phyloP scores from a whole-genome alignment of 2,329 filamentous ascomycete genomes.

The Westerdykella ornata region DNA sequence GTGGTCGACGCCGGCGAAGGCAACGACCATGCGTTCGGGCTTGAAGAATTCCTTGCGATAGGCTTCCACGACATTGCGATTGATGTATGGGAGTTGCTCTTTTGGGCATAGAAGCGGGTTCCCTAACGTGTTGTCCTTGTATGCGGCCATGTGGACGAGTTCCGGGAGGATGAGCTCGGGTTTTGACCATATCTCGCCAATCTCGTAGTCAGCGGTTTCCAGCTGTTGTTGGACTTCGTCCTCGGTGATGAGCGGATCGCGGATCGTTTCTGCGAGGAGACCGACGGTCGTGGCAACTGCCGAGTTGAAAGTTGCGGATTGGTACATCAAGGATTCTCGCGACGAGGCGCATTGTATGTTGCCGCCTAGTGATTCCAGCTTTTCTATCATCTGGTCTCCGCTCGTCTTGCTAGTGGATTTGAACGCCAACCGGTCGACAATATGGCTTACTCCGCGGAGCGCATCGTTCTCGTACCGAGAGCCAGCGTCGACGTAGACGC shows the following conservation, averaged over 20 bases:
- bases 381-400: slow-evolving; percentile 79
- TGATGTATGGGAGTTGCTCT: slow-evolving; percentile 70
- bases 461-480: slow-evolving; percentile 86
- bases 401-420: slow-evolving; percentile 69
- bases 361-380: slow-evolving; percentile 80
- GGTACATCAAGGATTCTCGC: slow-evolving; percentile 96
- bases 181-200: slow-evolving; percentile 95
- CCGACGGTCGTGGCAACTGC: slow-evolving; percentile 76
- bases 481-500: slow-evolving; percentile 91
- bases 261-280: slow-evolving; percentile 87
- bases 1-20: slow-evolving; percentile 88
- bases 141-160: slow-evolving; percentile 89
- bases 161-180: slow-evolving; percentile 93
- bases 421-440: slow-evolving; percentile 92
- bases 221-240: slow-evolving; percentile 82
- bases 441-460: slow-evolving; percentile 85
- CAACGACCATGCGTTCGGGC: slow-evolving; percentile 87
- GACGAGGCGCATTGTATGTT: slow-evolving; percentile 97
- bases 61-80: slow-evolving; percentile 63
- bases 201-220: slow-evolving; percentile 88
- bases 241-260: slow-evolving; percentile 75
- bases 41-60: slow-evolving; percentile 81
- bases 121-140: slow-evolving; percentile 90
- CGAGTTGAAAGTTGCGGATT: slow-evolving; percentile 94
- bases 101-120: slow-evolving; percentile 88